These are phyloP conservation scores for Phytophthora pistaciae DNA, from an alignment of 352 stramenopile genomes.

Conservation along the genomic window DNA sequence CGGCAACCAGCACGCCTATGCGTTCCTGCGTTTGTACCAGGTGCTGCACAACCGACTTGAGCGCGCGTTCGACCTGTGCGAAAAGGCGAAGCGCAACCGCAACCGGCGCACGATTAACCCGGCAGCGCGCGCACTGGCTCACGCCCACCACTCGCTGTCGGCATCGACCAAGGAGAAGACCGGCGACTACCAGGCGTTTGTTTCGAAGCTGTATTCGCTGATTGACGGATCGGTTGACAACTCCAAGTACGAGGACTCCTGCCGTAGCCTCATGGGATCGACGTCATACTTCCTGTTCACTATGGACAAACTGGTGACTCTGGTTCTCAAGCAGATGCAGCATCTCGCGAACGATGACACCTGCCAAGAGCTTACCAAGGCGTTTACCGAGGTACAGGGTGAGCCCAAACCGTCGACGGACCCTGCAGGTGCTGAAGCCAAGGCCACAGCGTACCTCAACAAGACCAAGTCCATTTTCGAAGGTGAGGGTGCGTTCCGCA, in stretches of 20 bases:
- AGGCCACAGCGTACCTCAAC: constrained; percentile 60
- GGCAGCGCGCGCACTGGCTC: constrained; percentile 78
- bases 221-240: constrained; percentile 90
- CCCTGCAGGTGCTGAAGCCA: constrained; percentile 39
- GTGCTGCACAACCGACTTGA: constrained; percentile 89
- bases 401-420: constrained; percentile 39
- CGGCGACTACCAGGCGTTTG: constrained; percentile 88
- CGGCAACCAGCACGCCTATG: constrained; percentile 88
- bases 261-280: constrained; percentile 89
- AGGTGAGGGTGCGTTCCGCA: constrained; percentile 84
- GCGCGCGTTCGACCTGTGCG: constrained; percentile 82
- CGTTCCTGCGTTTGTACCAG: constrained; percentile 91
- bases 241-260: constrained; percentile 91
- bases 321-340: constrained; percentile 92
- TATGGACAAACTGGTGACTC: constrained; percentile 90
- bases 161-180: constrained; percentile 72
- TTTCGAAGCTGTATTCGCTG: constrained; percentile 89
- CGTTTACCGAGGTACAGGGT: constrained; percentile 67
- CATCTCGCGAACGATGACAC: constrained; percentile 84
- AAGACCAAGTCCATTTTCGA: constrained; percentile 87
- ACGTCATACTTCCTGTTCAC: constrained; percentile 94
- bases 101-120: constrained; percentile 90
- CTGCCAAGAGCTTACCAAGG: constrained; percentile 81
- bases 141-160: constrained; percentile 67
- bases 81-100: constrained; percentile 88